Evolutionary conservation across 257 asterid species (phyloP).

Genomic region (Nicotiana otophora): DNA sequence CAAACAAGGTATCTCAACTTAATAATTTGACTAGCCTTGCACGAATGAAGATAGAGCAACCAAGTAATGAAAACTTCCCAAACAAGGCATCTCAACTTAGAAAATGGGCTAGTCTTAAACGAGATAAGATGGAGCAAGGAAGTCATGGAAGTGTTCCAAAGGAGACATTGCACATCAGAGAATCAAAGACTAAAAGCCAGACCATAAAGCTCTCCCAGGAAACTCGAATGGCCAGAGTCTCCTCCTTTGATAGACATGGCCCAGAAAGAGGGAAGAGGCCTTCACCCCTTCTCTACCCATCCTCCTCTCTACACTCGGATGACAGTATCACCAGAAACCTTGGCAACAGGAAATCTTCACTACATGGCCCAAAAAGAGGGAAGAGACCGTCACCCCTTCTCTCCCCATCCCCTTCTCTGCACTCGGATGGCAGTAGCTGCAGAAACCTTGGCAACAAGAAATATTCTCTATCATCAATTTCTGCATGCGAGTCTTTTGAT

Average conservation of each 20-base stretch:
- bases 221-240: not conserved
- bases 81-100: constrained; percentile 30
- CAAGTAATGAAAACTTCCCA: constrained; percentile 17
- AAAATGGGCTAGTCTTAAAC: not conserved
- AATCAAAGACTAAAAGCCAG: not conserved
- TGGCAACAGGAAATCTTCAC: constrained; percentile 2
- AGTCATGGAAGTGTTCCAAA: not conserved
- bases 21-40: constrained; percentile 9
- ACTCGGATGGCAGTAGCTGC: constrained; percentile 5
- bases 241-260: not conserved
- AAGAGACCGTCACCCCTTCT: not conserved
- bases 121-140: not conserved
- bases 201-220: not conserved
- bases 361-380: constrained; percentile 1
- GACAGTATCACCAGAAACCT: not conserved
- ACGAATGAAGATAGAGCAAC: constrained; percentile 8
- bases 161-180: not conserved
- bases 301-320: not conserved
- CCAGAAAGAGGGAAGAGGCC: not conserved
- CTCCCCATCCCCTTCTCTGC: not conserved
- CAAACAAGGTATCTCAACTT: not conserved
- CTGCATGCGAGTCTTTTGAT: not conserved
- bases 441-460: constrained; percentile 1
- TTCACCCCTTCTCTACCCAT: not conserved
- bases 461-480: constrained; percentile 4